Percentiles rank a stretch among this genome's conserved stretches.
phyloP scores from a whole-genome alignment of 345 rosid genomes.

The Salix arbutifolia region DNA sequence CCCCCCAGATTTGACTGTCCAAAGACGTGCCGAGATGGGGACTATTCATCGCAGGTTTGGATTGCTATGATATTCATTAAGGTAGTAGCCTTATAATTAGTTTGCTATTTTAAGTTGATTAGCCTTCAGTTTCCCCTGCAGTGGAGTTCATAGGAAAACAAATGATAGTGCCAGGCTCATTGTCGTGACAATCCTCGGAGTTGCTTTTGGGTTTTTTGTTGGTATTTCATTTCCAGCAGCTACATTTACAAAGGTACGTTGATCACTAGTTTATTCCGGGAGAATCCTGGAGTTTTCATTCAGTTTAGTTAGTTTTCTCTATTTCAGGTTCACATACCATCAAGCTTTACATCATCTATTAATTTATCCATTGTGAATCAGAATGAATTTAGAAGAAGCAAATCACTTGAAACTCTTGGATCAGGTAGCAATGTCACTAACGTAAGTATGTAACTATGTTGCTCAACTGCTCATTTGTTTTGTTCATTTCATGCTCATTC shows the following conservation, averaged over 20 bases:
- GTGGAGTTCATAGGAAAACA: conserved; percentile 58
- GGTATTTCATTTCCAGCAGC: conserved; percentile 67
- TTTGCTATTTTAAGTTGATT: conserved; percentile 1
- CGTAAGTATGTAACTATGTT: conserved; percentile 29
- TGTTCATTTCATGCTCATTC: neutral
- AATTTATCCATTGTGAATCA: conserved; percentile 39
- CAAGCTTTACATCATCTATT: conserved; percentile 47
- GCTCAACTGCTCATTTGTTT: neutral
- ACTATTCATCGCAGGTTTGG: conserved; percentile 62
- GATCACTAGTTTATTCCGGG: conserved; percentile 1
- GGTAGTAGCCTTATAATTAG: neutral
- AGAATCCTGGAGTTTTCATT: neutral
- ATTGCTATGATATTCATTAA: neutral
- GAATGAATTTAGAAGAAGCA: conserved; percentile 24
- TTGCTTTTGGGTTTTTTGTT: conserved; percentile 66
- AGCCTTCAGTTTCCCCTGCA: conserved; percentile 25
- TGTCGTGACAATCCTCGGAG: conserved; percentile 51
- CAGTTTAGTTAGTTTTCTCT: conserved; percentile 20
- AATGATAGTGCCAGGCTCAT: conserved; percentile 52
- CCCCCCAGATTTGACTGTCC: conserved; percentile 6
- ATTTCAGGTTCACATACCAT: conserved; percentile 62
- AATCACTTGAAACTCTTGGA: conserved; percentile 36
- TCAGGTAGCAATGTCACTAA: conserved; percentile 31
- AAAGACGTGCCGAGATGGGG: conserved; percentile 40
- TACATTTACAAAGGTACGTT: conserved; percentile 59